Conservation (phyloP, 73 alveolate genomes). For the Paramecium tetraurelia region DNA sequence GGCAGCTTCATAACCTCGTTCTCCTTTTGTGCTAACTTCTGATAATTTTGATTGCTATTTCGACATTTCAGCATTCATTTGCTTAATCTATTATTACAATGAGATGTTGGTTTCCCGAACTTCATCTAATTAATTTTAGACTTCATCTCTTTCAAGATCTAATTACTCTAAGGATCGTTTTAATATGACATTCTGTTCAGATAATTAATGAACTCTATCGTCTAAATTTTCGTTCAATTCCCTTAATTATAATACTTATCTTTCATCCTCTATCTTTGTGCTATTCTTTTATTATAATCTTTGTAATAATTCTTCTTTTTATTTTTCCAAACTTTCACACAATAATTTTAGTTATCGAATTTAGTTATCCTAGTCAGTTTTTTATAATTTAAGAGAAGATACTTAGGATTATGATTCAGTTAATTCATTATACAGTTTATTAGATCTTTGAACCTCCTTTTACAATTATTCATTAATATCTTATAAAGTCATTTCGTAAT, state of each 20-base stretch:
- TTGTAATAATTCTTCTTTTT: conserved; percentile 50
- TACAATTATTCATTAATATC: conserved; percentile 42
- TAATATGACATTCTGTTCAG: background rate
- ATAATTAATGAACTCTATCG: background rate
- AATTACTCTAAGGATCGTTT: conserved; percentile 20
- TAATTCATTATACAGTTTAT: conserved; percentile 48
- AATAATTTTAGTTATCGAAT: conserved; percentile 45
- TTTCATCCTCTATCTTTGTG: conserved; percentile 51
- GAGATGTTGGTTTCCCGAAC: background rate
- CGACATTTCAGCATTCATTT: conserved; percentile 18
- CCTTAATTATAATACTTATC: conserved; percentile 18
- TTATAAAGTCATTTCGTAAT: background rate
- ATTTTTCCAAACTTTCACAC: conserved; percentile 53
- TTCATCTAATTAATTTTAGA: conserved; percentile 52
- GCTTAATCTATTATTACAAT: background rate
- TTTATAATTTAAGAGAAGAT: conserved; percentile 33
- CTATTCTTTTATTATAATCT: conserved; percentile 54
- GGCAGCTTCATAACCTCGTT: conserved; percentile 42
- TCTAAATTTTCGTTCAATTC: background rate
- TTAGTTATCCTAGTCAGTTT: conserved; percentile 8
- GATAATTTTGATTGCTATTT: conserved; percentile 36
- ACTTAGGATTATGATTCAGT: background rate
- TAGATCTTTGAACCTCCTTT: conserved; percentile 23
- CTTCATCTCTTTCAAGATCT: conserved; percentile 64
- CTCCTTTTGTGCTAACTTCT: conserved; percentile 44